phyloP scores from a whole-genome alignment of 345 rosid genomes.

The Populus tremula region DNA sequence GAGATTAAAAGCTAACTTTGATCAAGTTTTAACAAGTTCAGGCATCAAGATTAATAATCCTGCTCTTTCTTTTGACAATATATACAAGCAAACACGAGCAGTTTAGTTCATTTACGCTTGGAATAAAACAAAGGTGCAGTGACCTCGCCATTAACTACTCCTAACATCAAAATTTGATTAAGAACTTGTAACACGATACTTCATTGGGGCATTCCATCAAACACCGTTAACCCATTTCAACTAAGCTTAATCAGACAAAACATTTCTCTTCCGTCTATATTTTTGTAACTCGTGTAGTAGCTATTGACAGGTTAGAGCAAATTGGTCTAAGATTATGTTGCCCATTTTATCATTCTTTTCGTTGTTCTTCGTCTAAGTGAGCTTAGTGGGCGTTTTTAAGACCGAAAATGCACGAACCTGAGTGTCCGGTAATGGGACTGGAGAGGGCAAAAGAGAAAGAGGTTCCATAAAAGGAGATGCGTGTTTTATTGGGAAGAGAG shows the following conservation, averaged over 20 bases:
- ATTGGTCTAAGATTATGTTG: too few species aligned
- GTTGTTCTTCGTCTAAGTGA: too few species aligned
- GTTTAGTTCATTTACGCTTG: neutral
- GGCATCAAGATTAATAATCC: neutral
- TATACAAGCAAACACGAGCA: neutral
- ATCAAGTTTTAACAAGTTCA: neutral
- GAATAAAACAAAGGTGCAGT: neutral
- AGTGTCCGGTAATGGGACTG: conserved; percentile 26
- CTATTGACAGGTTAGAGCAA: too few species aligned
- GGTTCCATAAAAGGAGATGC: conserved; percentile 24
- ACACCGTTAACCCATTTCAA: neutral
- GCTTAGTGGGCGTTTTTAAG: too few species aligned
- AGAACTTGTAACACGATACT: neutral
- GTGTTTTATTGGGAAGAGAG: conserved; percentile 19
- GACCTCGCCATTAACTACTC: neutral
- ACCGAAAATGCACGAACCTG: conserved; percentile 33
- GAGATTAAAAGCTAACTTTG: neutral
- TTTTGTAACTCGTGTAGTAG: too few species aligned
- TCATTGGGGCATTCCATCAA: conserved; percentile 11
- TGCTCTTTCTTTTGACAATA: too few species aligned
- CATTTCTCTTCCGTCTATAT: too few species aligned
- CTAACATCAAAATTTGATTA: neutral
- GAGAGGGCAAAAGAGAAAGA: conserved; percentile 11
- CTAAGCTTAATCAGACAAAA: neutral
- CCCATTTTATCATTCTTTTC: too few species aligned